Evolutionary conservation across 176 grass and related monocot species (phyloP).

Genomic region (Phoenix dactylifera): DNA sequence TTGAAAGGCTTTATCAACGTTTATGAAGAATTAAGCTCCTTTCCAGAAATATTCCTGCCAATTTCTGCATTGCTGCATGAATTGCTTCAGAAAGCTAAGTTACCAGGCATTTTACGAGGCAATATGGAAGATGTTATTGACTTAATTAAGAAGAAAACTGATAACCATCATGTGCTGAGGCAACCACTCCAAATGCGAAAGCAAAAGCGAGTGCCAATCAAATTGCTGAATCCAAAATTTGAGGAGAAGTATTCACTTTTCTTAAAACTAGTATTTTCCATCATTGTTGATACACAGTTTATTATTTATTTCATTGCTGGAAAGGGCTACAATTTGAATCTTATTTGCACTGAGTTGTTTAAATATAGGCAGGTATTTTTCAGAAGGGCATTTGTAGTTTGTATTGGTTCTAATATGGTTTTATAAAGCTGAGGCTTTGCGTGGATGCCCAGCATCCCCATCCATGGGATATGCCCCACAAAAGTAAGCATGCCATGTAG

Average conservation of each 20-base stretch:
- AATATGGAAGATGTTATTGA: slow-evolving; percentile 62
- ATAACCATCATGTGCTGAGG: slow-evolving; percentile 49
- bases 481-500: too few species aligned
- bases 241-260: slow-evolving; percentile 73
- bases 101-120: slow-evolving; percentile 27
- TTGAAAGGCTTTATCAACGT: slow-evolving; percentile 69
- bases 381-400: not conserved
- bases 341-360: too few species aligned
- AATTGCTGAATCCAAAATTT: slow-evolving; percentile 81
- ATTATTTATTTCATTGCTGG: too few species aligned
- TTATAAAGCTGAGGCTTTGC: not conserved
- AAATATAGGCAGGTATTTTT: too few species aligned
- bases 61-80: slow-evolving; percentile 46
- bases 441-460: too few species aligned
- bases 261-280: slow-evolving; percentile 3
- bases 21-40: slow-evolving; percentile 61
- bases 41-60: slow-evolving; percentile 81
- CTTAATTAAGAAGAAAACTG: slow-evolving; percentile 58
- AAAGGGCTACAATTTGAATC: too few species aligned
- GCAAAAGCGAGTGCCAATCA: slow-evolving; percentile 79
- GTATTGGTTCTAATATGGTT: not conserved
- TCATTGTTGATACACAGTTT: not conserved
- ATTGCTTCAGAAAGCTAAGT: slow-evolving; percentile 41
- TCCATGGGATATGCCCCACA: too few species aligned
- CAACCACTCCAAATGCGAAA: slow-evolving; percentile 73